Evolutionary conservation across 1,284 basidiomycete species (phyloP), one percentile per base, ranked within the genome.

Genomic region (Heterobasidion annosum): DNA sequence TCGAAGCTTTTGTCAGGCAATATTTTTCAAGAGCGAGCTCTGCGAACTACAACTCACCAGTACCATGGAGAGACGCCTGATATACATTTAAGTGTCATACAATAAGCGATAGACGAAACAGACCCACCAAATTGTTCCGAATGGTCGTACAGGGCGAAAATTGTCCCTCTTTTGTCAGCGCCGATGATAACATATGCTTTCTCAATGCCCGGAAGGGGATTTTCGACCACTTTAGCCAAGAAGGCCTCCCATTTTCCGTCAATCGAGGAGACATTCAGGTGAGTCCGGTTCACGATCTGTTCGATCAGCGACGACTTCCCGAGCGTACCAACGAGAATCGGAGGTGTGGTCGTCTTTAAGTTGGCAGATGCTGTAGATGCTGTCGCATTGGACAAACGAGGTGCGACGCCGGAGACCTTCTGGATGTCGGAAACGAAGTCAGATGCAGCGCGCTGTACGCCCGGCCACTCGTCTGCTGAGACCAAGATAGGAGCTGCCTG

Each of bases 121-220:
- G 25, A 68, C 74, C 55, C 56, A 74, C 85, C 85, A 63, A 85
- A 79, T 61, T 88, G 85, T 64, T 88, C 85, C 9, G 82, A 83
- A 54, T 83, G 78, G 60, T 85, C 83, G 62, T 88, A 88, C 35
- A 88, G 61, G 2, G 76, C 84, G 61, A 73, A 88, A 32, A 88
- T 84, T 0, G 83, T 81, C 33, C 82, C 83, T 48, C 83, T 68
- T 65, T 81, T 83, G 67, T 87, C 84, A 0, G 81, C 71, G 5
- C 84, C 85, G 57, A 82, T 75, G 48, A 88, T 76, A 34, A 88
- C 78, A 65, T 85, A 82, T 19, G 82, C 83, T 54, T 73, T 78
- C 34, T 70, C 66, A 33, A 85, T 69, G 4, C 81, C 82, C 33
- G 78, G 77, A 4, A 85, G 67, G 8, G 82, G 82, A 57, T 82